Base-by-base conservation (phyloP, 495 filamentous ascomycete genomes). In the Stereocaulon alpinum region DNA sequence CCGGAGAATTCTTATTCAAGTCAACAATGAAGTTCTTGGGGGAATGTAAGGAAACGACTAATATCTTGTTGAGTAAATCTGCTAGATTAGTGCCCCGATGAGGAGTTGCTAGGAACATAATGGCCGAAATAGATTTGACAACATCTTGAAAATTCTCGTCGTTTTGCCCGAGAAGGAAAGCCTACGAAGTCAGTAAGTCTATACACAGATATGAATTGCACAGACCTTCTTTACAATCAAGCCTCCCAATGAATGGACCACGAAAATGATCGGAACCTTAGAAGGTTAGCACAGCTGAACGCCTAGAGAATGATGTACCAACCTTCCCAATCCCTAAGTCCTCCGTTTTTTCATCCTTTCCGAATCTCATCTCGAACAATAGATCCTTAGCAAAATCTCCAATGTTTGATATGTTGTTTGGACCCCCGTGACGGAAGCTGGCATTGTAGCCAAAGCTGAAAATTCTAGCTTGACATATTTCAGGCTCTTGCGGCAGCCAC, bases 21-120 rank as follows among this genome's bases (percentile, higher is more conserved):
- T 81, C 78, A 1, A 67, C 63, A 40, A 80, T 68, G 40, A 71
- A 81, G 63, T 54, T 18, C 55, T 55, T 14, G 72, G 55, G 15
- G n/a, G n/a, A n/a, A n/a, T n/a, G n/a, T n/a, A n/a, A n/a, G n/a
- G n/a, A n/a, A n/a, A n/a, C n/a, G n/a, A n/a, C n/a, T n/a, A n/a
- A n/a, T n/a, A 73, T 68, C 40, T 61, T 61, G 50, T 73, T 72
- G 6, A 79, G 59, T 0, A 60, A 60, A 30, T 74, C 63, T 0
- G 77, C 76, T 4, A 74, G 59, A 51, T 73, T 63, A 1, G 75
- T 72, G 17, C 78, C 78, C 2, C 76, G 69, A 62, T 81, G 78
- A 3, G 78, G 78, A 0, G 78, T 80, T 2, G 73, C 0, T 80
- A 62, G 60, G 80, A 81, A 0, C 74, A 58, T 20, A n/a, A 79